Evolutionary conservation across 2,329 filamentous ascomycete species (phyloP).

Genomic region (Hypoxylon sp.): DNA sequence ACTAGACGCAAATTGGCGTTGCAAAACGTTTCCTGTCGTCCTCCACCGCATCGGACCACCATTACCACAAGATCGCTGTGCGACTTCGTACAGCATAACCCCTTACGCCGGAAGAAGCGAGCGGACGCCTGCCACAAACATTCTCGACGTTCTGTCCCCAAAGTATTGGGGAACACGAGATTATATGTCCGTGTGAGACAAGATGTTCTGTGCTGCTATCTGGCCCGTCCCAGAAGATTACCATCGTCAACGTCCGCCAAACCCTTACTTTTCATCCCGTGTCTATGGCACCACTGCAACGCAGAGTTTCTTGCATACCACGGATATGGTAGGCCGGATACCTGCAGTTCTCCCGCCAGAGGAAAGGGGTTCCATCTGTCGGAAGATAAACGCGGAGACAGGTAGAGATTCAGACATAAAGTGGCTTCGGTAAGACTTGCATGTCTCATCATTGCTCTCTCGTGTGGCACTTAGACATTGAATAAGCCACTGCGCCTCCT

Average conservation of each 20-base stretch:
- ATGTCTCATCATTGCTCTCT: slow-evolving; percentile 30
- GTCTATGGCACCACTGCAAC: slow-evolving; percentile 28
- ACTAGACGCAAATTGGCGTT: slow-evolving; percentile 27
- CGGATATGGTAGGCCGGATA: slow-evolving; percentile 42
- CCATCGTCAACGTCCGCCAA: slow-evolving; percentile 22
- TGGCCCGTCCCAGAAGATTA: slow-evolving; percentile 24
- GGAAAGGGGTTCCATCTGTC: slow-evolving; percentile 31
- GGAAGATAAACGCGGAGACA: slow-evolving; percentile 44
- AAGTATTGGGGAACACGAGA: slow-evolving; percentile 28
- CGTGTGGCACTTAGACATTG: slow-evolving; percentile 32
- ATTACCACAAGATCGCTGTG: slow-evolving; percentile 46
- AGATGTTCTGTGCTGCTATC: slow-evolving; percentile 40
- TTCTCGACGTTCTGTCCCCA: slow-evolving; percentile 39
- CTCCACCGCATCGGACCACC: slow-evolving; percentile 45
- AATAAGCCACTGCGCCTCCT: slow-evolving; percentile 31
- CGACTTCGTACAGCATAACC: slow-evolving; percentile 40
- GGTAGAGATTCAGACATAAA: slow-evolving; percentile 20
- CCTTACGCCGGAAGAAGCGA: slow-evolving; percentile 50
- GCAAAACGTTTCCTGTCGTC: slow-evolving; percentile 44
- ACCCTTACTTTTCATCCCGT: slow-evolving; percentile 24
- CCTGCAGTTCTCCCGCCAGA: slow-evolving; percentile 31
- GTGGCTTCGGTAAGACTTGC: slow-evolving; percentile 44
- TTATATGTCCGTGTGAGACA: slow-evolving; percentile 47
- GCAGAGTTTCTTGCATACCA: slow-evolving; percentile 32
- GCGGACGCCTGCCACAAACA: slow-evolving; percentile 41